A percentile compares a stretch with the other conserved stretches of the same genome.
Conservation (phyloP, 371 early-diverging fungal species). For the Lichtheimia ramosa region DNA sequence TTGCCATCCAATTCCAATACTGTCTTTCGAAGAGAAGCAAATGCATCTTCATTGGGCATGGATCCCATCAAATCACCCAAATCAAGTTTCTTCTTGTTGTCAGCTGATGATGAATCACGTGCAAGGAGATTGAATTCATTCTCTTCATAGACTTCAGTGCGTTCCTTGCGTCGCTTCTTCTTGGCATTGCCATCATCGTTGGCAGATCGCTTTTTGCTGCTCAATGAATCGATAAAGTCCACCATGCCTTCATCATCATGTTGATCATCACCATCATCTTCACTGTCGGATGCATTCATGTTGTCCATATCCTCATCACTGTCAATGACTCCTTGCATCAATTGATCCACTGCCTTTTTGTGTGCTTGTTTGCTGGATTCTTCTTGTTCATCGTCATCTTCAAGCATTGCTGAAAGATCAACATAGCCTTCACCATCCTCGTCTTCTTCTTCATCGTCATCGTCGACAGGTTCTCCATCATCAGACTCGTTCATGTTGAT, state of each 20-base stretch:
- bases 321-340: constrained; percentile 26
- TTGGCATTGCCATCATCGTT: constrained; percentile 38
- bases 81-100: constrained; percentile 59
- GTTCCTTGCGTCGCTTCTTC: constrained; percentile 55
- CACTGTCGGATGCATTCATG: constrained; percentile 29
- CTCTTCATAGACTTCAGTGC: constrained; percentile 75
- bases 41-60: constrained; percentile 57
- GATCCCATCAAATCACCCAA: constrained; percentile 75
- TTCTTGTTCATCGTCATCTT: constrained; percentile 30
- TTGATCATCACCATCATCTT: constrained; percentile 27
- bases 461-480: constrained; percentile 52
- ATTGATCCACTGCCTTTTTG: constrained; percentile 33
- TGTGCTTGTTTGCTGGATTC: constrained; percentile 38
- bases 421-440: constrained; percentile 56
- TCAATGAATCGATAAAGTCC: constrained; percentile 49
- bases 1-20: constrained; percentile 59
- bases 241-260: constrained; percentile 34
- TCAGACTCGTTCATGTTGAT: constrained; percentile 51
- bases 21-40: constrained; percentile 64
- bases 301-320: constrained; percentile 43
- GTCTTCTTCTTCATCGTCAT: constrained; percentile 52
- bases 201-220: constrained; percentile 46
- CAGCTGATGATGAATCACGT: constrained; percentile 30
- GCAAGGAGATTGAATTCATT: constrained; percentile 75
- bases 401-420: constrained; percentile 64